Conservation (phyloP, 306 rosid species). For the Fagus crenata region DNA sequence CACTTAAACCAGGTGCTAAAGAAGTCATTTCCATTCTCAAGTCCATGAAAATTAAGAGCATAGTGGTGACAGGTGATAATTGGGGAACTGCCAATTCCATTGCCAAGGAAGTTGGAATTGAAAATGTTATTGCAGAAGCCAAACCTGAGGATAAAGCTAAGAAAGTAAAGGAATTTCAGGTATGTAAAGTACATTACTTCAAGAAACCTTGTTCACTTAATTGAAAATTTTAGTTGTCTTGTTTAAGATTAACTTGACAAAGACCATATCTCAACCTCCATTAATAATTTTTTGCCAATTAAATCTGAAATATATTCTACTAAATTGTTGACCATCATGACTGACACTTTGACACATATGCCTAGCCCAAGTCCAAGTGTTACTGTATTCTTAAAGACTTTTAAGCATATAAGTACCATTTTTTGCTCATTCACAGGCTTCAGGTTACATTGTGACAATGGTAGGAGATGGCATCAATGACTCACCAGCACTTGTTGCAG, state of each 20-base stretch:
- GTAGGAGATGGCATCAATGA: conserved; percentile 91
- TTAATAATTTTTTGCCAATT: not conserved
- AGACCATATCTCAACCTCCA: not conserved
- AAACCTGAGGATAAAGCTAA: conserved; percentile 68
- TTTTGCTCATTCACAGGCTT: conserved; percentile 30
- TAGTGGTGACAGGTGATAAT: conserved; percentile 84
- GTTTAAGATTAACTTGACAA: not conserved
- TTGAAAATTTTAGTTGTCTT: no score
- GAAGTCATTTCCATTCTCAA: conserved; percentile 72
- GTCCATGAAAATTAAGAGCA: conserved; percentile 66
- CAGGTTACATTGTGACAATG: conserved; percentile 70
- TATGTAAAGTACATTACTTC: conserved; percentile 17
- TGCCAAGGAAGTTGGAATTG: conserved; percentile 73
- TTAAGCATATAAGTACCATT: not conserved
- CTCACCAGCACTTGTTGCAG: conserved; percentile 81
- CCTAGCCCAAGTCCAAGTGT: not conserved
- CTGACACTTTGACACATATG: not conserved
- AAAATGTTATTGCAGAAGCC: conserved; percentile 73
- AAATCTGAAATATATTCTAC: not conserved
- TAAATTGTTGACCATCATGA: not conserved
- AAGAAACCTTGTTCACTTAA: not conserved
- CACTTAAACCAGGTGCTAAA: conserved; percentile 65
- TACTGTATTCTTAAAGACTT: not conserved
- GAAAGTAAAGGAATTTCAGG: conserved; percentile 73
- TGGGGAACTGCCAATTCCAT: conserved; percentile 90